A percentile compares a stretch with the other conserved stretches of the same genome.
phyloP scores from a whole-genome alignment of 306 rosid species.

The Betula pendula region DNA sequence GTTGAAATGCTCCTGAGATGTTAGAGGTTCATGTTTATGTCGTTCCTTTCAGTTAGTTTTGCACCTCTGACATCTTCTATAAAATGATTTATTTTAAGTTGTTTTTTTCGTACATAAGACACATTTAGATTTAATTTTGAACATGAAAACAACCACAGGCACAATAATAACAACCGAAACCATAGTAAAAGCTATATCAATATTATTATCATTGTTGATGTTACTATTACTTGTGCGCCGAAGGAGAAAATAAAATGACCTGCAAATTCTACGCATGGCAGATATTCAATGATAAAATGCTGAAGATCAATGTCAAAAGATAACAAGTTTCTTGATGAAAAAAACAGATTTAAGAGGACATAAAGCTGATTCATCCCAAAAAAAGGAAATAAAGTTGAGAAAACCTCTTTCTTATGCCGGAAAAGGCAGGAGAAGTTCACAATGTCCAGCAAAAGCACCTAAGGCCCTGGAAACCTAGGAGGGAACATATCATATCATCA shows the following conservation, averaged over 20 bases:
- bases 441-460: too few relatives aligned
- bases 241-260: slow-evolving; percentile 14
- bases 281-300: too few relatives aligned
- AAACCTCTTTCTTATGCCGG: too few relatives aligned
- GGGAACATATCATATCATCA: too few relatives aligned
- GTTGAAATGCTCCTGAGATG: background rate
- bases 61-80: background rate
- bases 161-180: background rate
- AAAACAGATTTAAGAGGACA: too few relatives aligned
- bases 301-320: too few relatives aligned
- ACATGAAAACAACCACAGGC: background rate
- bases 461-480: too few relatives aligned
- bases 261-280: too few relatives aligned
- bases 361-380: too few relatives aligned
- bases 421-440: too few relatives aligned
- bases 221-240: background rate
- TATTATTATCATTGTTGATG: background rate
- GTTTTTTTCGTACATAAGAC: background rate
- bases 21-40: background rate
- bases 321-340: too few relatives aligned
- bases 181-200: background rate
- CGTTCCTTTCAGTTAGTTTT: background rate
- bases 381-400: too few relatives aligned
- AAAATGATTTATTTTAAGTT: background rate
- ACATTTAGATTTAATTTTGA: background rate